A percentile compares a stretch with the other conserved stretches of the same genome.
Conservation (phyloP, 768 basidiomycete genomes). For the Neoboletus subvelutipes region DNA sequence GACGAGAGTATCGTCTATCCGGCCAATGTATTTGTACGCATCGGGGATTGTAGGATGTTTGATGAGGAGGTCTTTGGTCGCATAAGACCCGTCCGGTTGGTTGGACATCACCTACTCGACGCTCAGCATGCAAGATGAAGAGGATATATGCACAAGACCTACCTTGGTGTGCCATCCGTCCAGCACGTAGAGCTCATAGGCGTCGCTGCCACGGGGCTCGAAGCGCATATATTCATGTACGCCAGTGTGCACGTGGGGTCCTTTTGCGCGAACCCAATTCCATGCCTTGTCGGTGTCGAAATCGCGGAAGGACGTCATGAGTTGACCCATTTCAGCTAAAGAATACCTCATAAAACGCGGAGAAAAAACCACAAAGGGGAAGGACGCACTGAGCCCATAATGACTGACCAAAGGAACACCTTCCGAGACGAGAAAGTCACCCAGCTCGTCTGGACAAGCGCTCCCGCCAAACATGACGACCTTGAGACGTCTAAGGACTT, state of each 20-base stretch:
- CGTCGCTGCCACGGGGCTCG: constrained; percentile 41
- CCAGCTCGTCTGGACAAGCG: constrained; percentile 53
- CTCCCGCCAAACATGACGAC: constrained; percentile 53
- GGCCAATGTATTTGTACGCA: constrained; percentile 49
- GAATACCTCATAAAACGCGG: not conserved
- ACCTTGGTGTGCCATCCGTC: constrained; percentile 54
- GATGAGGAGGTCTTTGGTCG: constrained; percentile 54
- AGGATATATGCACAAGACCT: constrained; percentile 12
- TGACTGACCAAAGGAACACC: constrained; percentile 50
- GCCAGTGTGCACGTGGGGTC: constrained; percentile 16
- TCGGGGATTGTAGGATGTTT: constrained; percentile 43
- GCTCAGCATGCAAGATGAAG: not conserved
- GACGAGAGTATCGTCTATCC: constrained; percentile 55
- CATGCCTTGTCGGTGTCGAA: constrained; percentile 52
- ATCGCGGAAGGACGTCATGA: constrained; percentile 50
- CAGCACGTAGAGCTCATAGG: constrained; percentile 48
- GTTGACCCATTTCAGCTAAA: constrained; percentile 34
- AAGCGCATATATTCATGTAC: constrained; percentile 40
- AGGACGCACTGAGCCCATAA: constrained; percentile 47
- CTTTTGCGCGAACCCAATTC: constrained; percentile 49
- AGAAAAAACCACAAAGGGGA: not conserved
- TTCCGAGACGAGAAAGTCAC: constrained; percentile 45
- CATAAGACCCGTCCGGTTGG: constrained; percentile 52
- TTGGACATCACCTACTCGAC: constrained; percentile 34
- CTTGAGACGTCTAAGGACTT: constrained; percentile 42